Conservation (phyloP, 2,329 filamentous ascomycete species). For the Aspergillus sp. region DNA sequence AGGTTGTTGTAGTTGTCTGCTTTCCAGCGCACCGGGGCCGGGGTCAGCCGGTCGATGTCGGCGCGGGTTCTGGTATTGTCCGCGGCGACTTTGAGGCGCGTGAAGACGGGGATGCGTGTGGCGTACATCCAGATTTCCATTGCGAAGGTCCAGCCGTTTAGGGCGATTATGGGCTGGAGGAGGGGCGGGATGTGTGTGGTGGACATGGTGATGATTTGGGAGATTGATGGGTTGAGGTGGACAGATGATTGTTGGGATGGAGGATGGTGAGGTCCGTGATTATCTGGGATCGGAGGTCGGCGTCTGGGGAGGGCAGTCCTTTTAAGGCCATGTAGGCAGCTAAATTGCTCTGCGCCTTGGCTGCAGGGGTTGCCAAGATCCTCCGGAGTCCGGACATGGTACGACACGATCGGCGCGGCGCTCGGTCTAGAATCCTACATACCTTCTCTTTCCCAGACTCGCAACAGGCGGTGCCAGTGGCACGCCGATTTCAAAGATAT, state of each 20-base stretch:
- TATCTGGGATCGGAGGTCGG: background rate
- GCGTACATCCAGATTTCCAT: constrained; percentile 51
- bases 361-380: too few relatives aligned
- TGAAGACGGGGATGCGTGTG: constrained; percentile 42
- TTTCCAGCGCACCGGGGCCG: constrained; percentile 38
- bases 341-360: too few relatives aligned
- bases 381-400: too few relatives aligned
- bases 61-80: constrained; percentile 25
- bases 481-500: too few relatives aligned
- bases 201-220: background rate
- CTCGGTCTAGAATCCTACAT: too few relatives aligned
- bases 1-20: constrained; percentile 53
- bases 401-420: too few relatives aligned
- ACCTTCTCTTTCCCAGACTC: too few relatives aligned
- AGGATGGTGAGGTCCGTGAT: too few relatives aligned
- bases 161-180: constrained; percentile 37
- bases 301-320: too few relatives aligned
- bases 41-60: constrained; percentile 33
- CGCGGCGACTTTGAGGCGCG: constrained; percentile 26
- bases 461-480: too few relatives aligned
- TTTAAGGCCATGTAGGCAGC: too few relatives aligned
- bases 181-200: constrained; percentile 25
- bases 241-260: background rate
- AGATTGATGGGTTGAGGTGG: background rate
- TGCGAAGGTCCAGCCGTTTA: constrained; percentile 47